Evolutionary conservation across 441 rosid genomes (phyloP).

Genomic region (Pelargonium cotyledonis): DNA sequence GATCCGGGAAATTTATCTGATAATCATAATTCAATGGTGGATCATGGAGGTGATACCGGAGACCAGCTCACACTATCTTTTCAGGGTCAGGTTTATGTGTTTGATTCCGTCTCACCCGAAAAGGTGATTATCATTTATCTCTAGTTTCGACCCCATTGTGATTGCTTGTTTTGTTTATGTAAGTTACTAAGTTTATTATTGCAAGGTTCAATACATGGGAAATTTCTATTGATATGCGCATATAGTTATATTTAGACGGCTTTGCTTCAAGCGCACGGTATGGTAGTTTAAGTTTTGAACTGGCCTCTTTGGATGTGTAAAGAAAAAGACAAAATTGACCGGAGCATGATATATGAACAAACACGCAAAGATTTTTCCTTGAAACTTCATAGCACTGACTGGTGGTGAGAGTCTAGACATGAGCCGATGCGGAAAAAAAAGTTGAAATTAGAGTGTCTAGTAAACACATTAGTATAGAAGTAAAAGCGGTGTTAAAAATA

Average conservation of each 20-base stretch:
- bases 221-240: not conserved
- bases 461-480: not conserved
- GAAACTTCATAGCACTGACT: too few relatives aligned
- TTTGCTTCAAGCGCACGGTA: not conserved
- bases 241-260: not conserved
- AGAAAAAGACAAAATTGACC: too few relatives aligned
- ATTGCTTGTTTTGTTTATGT: constrained; percentile 5
- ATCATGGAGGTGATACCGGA: constrained; percentile 27
- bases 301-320: too few relatives aligned
- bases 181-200: not conserved
- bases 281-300: too few relatives aligned
- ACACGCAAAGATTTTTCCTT: too few relatives aligned
- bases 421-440: too few relatives aligned
- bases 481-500: not conserved
- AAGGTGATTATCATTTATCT: constrained; percentile 33
- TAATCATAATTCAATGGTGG: constrained; percentile 27
- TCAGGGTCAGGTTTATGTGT: constrained; percentile 69
- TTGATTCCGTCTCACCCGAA: constrained; percentile 46
- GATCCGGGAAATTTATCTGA: constrained; percentile 37
- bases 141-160: not conserved
- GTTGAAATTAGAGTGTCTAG: not conserved
- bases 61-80: constrained; percentile 61
- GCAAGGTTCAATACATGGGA: not conserved
- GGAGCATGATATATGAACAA: too few relatives aligned
- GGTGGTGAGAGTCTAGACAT: too few relatives aligned